Conservation (phyloP, 106 monocot genomes). For the Iris macrosiphon region DNA sequence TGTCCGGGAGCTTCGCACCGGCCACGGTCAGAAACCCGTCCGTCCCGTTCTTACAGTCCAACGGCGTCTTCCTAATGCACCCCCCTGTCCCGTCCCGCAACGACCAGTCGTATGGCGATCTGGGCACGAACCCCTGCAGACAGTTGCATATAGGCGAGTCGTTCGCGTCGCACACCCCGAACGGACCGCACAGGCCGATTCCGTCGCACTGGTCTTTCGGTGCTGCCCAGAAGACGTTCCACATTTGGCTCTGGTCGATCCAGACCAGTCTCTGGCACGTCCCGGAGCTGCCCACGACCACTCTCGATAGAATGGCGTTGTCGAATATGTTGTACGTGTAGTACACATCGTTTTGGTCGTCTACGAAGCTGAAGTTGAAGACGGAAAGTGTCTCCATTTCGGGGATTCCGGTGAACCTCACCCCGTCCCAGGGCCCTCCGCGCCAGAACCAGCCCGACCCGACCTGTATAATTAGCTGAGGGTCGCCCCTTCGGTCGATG, state of each 20-base stretch:
- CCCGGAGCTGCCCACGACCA: not conserved
- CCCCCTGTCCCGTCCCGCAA: constrained; percentile 10
- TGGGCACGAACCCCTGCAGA: constrained; percentile 13
- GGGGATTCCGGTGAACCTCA: constrained; percentile 9
- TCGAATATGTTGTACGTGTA: not conserved
- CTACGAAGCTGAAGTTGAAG: not conserved
- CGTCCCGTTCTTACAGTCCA: constrained; percentile 30
- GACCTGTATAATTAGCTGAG: constrained; percentile 4
- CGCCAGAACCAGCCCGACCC: constrained; percentile 1
- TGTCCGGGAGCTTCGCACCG: constrained; percentile 38
- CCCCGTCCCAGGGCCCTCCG: constrained; percentile 8
- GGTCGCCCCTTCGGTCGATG: constrained; percentile 1
- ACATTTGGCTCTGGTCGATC: not conserved
- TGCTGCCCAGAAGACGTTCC: constrained; percentile 14
- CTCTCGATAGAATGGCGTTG: too few species aligned
- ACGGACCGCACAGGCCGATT: constrained; percentile 10
- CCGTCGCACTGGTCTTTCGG: constrained; percentile 17
- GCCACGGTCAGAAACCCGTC: constrained; percentile 27
- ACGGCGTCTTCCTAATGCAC: constrained; percentile 16
- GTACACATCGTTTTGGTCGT: not conserved
- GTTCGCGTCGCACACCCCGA: constrained; percentile 14
- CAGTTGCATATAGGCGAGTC: constrained; percentile 16
- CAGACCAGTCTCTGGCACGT: not conserved
- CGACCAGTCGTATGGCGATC: constrained; percentile 13
- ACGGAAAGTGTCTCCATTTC: constrained; percentile 5